Conservation (phyloP, 108 stramenopile species). For the Ochromonas danica region DNA sequence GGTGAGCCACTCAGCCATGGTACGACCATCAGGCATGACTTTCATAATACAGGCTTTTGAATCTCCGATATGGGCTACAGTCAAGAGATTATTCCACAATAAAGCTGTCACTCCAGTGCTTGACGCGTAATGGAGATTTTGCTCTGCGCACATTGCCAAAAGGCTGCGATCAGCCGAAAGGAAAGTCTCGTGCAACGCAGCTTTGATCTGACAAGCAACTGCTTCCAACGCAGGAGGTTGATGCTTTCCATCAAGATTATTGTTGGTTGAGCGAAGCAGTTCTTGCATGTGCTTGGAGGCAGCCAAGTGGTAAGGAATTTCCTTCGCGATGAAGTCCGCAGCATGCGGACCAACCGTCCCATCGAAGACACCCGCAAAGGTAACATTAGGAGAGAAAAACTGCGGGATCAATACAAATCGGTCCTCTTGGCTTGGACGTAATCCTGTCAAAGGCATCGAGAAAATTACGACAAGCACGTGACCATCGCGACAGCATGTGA, state of each 20-base stretch:
- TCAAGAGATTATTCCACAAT: slow-evolving; percentile 19
- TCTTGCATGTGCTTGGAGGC: background rate
- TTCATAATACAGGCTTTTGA: slow-evolving; percentile 1
- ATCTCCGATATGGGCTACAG: slow-evolving; percentile 34
- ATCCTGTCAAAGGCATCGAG: background rate
- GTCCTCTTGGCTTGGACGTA: slow-evolving; percentile 21
- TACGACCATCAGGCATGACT: background rate
- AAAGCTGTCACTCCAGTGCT: slow-evolving; percentile 21
- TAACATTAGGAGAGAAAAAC: background rate
- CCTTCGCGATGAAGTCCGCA: background rate
- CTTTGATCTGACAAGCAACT: background rate
- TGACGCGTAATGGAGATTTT: background rate
- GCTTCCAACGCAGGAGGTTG: background rate
- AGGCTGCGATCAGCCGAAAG: background rate
- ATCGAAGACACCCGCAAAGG: slow-evolving; percentile 33
- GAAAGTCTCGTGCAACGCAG: background rate
- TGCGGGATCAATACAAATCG: background rate
- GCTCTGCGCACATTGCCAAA: background rate
- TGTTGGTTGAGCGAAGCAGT: background rate
- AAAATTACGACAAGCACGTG: too few species aligned
- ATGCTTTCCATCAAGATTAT: background rate
- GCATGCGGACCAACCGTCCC: slow-evolving; percentile 40
- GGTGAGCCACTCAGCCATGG: slow-evolving; percentile 3
- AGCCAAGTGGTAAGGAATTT: background rate
- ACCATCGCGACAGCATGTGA: too few species aligned